A percentile compares a stretch with the other conserved stretches of the same genome.
Evolutionary conservation across 768 basidiomycete species (phyloP).

Genomic region (Lentinula edodes): DNA sequence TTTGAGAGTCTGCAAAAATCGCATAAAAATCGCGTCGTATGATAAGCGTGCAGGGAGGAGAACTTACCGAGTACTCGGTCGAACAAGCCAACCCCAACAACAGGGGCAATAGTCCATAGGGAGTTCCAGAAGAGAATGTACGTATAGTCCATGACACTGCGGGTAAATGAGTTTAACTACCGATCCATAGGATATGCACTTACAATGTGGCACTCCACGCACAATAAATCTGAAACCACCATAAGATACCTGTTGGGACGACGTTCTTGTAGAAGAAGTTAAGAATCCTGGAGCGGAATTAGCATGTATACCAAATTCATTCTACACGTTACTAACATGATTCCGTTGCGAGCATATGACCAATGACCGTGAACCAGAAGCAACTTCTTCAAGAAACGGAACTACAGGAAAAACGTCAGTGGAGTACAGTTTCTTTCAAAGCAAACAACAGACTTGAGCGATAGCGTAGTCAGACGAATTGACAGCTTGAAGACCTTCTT

Average conservation of each 20-base stretch:
- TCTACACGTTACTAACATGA: slow-evolving; percentile 58
- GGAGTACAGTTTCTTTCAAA: background rate
- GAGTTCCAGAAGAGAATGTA: slow-evolving; percentile 98
- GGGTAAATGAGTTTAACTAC: background rate
- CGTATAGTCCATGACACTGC: slow-evolving; percentile 83
- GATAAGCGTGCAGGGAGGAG: background rate
- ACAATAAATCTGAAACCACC: slow-evolving; percentile 98
- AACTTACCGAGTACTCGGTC: slow-evolving; percentile 81
- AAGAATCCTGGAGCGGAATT: slow-evolving; percentile 54
- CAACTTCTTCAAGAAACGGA: slow-evolving; percentile 89
- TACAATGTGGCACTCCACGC: slow-evolving; percentile 93
- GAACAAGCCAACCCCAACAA: slow-evolving; percentile 95
- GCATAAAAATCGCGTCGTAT: background rate
- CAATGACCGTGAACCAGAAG: slow-evolving; percentile 97
- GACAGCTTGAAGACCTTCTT: slow-evolving; percentile 97
- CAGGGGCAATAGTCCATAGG: slow-evolving; percentile 92
- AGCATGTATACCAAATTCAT: background rate
- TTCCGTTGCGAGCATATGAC: slow-evolving; percentile 95
- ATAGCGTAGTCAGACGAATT: slow-evolving; percentile 99
- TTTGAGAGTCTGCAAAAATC: slow-evolving; percentile 56
- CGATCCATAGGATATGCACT: slow-evolving; percentile 22
- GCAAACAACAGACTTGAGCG: slow-evolving; percentile 56
- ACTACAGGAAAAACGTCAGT: slow-evolving; percentile 31
- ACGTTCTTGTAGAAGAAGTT: slow-evolving; percentile 99
- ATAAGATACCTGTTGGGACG: slow-evolving; percentile 86